phyloP scores from a whole-genome alignment of 495 filamentous ascomycete species.

The Margaritispora aquatica region DNA sequence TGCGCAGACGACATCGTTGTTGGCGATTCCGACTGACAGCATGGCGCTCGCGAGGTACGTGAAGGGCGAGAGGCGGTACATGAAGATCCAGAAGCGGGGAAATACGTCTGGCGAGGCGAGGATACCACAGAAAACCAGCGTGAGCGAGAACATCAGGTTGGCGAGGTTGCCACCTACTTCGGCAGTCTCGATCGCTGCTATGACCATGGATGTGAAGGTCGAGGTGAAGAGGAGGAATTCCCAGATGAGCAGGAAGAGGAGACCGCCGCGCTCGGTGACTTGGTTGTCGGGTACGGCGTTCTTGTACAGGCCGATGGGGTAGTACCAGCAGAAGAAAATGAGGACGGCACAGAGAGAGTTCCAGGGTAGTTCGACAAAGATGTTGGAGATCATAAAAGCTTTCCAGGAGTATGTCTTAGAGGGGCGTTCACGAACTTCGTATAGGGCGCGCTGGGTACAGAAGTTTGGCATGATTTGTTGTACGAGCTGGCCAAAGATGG shows the following conservation, averaged over 20 bases:
- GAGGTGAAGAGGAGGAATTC: constrained; percentile 60
- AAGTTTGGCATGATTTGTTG: constrained; percentile 87
- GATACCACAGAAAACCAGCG: constrained; percentile 57
- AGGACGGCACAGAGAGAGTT: constrained; percentile 62
- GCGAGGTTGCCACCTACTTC: constrained; percentile 47
- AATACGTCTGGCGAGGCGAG: constrained; percentile 52
- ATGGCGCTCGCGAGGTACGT: constrained; percentile 51
- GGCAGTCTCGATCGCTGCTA: constrained; percentile 40
- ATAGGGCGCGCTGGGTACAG: constrained; percentile 68
- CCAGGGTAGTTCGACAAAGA: constrained; percentile 71
- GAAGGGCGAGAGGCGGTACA: constrained; percentile 72
- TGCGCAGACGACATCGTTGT: constrained; percentile 47
- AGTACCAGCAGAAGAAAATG: constrained; percentile 60
- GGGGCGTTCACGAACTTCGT: constrained; percentile 80
- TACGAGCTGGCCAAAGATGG: constrained; percentile 67
- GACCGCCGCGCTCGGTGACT: constrained; percentile 14
- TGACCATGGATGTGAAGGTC: constrained; percentile 54
- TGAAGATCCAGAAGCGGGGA: constrained; percentile 76
- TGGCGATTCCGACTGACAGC: constrained; percentile 39
- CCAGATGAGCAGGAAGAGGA: constrained; percentile 17
- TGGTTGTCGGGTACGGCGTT: constrained; percentile 55
- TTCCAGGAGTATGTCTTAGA: constrained; percentile 80
- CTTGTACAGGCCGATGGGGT: constrained; percentile 29
- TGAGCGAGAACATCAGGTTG: constrained; percentile 52
- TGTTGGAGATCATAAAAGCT: constrained; percentile 74